Evolutionary conservation across 805 yeast genomes (phyloP).

Genomic region (Candida caryicola): DNA sequence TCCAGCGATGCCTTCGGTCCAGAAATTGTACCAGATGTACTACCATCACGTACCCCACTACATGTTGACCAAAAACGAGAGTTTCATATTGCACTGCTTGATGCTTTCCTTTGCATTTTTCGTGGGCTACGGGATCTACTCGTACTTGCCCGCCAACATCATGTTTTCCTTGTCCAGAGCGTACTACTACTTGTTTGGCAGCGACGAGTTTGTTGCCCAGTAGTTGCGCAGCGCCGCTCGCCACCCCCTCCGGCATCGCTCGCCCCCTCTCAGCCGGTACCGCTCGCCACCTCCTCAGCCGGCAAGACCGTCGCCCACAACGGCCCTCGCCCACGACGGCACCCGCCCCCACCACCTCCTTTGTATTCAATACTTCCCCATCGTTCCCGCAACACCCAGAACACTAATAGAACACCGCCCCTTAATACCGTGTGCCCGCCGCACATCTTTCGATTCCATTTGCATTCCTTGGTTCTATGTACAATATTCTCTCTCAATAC

Average conservation of each 20-base stretch:
- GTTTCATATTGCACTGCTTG: slow-evolving; percentile 21
- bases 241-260: too few species aligned
- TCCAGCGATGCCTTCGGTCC: slow-evolving; percentile 4
- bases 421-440: too few species aligned
- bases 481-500: neutral
- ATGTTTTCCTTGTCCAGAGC: slow-evolving; percentile 29
- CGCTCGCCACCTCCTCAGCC: too few species aligned
- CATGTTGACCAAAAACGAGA: slow-evolving; percentile 49
- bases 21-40: slow-evolving; percentile 22
- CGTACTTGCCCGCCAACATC: slow-evolving; percentile 25
- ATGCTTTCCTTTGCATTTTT: slow-evolving; percentile 22
- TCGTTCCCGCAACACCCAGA: too few species aligned
- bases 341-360: too few species aligned
- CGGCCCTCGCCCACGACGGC: too few species aligned
- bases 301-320: too few species aligned
- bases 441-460: neutral
- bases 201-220: slow-evolving; percentile 9
- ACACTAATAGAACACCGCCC: too few species aligned
- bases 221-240: too few species aligned
- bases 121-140: slow-evolving; percentile 28
- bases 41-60: slow-evolving; percentile 46
- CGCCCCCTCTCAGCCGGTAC: too few species aligned
- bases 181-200: slow-evolving; percentile 37
- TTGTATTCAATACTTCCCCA: too few species aligned
- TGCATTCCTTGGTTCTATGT: neutral